Base-by-base conservation (phyloP, 2,329 filamentous ascomycete species). In the Fusarium pseudoanthophilum region DNA sequence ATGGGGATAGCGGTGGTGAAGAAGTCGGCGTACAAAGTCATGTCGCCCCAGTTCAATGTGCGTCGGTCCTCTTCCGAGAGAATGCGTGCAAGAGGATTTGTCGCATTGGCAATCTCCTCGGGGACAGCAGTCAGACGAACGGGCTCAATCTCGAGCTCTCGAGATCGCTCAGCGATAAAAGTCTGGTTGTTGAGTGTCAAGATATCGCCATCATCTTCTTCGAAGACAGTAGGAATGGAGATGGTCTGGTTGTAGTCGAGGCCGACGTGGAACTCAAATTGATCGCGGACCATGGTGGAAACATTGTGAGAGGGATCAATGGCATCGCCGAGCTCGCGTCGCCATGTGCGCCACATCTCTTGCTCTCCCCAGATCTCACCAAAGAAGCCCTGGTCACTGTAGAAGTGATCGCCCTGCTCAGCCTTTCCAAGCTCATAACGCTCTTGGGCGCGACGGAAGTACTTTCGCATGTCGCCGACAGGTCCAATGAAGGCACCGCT, bases 361-460 rank as follows among this genome's bases (percentile, higher is more conserved):
- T 76, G 76, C 65, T 80, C 78, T 15, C 73, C 78, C 34, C 78
- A 77, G 14, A 81, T 72, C 40, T 80, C 75, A 9, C 68, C 78
- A 10, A 80, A 75, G 49, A 80, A 48, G 15, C 75, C 78, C 34
- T 81, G 79, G 18, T 81, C 79, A 55, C 75, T 77, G 42, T 69
- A 72, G 11, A 80, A 62, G 14, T 69, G 28, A 5, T 48, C 51
- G 10, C 71, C 65, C 3, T 64, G 57, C 7, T 56, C 58, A 10
- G 72, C 60, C 24, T 69, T 58, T 21, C 60, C 64, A 24, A 61
- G 63, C 16, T 72, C 69, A 45, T 80, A 74, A 21, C 67, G 72
- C 8, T 74, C 67, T 24, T 74, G 64, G 4, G 62, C 73, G 5
- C 75, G 74, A 21, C 73, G 72, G 26, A 78, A 71, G 62, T 77